Evolutionary conservation across 768 basidiomycete species (phyloP), one percentile per base, ranked within the genome.

Genomic region (Crepidotus variabilis): DNA sequence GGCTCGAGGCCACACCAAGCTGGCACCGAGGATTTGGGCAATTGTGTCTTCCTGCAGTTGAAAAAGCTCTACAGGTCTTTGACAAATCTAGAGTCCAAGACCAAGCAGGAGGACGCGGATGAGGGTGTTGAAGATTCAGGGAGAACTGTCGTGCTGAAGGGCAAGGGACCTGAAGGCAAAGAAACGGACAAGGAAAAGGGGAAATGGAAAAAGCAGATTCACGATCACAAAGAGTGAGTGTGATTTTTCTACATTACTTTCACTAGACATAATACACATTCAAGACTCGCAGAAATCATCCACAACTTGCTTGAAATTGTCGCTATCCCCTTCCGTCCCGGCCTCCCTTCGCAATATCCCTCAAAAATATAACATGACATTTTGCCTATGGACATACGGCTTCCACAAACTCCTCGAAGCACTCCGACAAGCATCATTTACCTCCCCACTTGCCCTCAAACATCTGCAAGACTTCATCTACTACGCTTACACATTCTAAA

Each of bases 391-490:
- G 97, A 88, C 90, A 0, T 87, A 87, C 51, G 92, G 83, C 0
- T 98, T 98, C 68, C 86, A 96, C 71, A 89, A 88, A 47, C 80
- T 96, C 36, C 87, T 98, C 59, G 94, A 97, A 69, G 84, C 90
- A 13, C 82, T 99, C 35, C 89, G 95, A 13, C 88, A 89, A 52
- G 87, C 92, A 0, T 90, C 93, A 43, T 84, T 89, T 60, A 76
- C 79, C 1, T 82, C 81, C 2, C 74, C 74, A 6, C 75, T 87
- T 51, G 92, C 94, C 2, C 79, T 95, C 23, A 96, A 99, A 59
- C 90, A 94, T 57, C 82, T 98, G 0, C 91, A 94, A 65, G 94
- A 94, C 59, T 95, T 94, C 62, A 92, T 97, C 46, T 93, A 94
- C 63, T 97, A 93, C 61, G 90, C 96, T 0, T 99, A 98, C 72